Percentiles rank a stretch among this genome's conserved stretches.
Evolutionary conservation across 169 alveolate genomes (phyloP).

Genomic region (Eimeria acervulina): DNA sequence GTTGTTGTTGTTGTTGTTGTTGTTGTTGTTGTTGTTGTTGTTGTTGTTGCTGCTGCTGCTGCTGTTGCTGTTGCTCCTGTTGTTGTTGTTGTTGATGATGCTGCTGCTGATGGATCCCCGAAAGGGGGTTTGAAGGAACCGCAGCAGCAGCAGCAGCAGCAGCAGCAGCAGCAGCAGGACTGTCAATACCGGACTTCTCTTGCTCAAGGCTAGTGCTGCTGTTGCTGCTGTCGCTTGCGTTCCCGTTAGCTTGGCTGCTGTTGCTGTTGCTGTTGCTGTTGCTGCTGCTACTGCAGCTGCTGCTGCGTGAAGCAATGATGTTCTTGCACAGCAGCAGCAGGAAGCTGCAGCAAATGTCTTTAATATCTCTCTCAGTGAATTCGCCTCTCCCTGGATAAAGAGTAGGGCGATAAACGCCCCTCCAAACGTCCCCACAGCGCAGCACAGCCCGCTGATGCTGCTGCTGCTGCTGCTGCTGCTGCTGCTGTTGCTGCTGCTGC

Average conservation of each 20-base stretch:
- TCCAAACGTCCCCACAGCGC: conserved; percentile 55
- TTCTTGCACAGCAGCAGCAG: conserved; percentile 8
- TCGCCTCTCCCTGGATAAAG: conserved; percentile 22
- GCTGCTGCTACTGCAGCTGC: conserved; percentile 38
- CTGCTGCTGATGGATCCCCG: not conserved
- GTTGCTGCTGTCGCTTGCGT: not conserved
- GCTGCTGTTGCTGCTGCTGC: not conserved
- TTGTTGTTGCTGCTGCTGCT: conserved; percentile 47
- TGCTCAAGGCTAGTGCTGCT: not conserved
- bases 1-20: too few relatives aligned
- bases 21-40: too few relatives aligned
- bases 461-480: conserved; percentile 59
- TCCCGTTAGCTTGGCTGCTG: not conserved
- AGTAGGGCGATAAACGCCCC: conserved; percentile 35
- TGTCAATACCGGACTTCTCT: not conserved
- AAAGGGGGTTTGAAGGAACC: not conserved
- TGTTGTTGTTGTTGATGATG: conserved; percentile 6
- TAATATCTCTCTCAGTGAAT: conserved; percentile 9
- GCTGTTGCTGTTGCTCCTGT: not conserved
- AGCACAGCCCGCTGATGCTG: conserved; percentile 48
- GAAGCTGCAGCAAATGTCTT: conserved; percentile 38
- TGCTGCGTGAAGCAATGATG: not conserved
- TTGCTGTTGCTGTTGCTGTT: not conserved
- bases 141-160: not conserved
- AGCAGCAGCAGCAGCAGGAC: not conserved